A percentile compares a stretch with the other conserved stretches of the same genome.
phyloP scores from a whole-genome alignment of 768 basidiomycete species.

The Tricholomella constricta region DNA sequence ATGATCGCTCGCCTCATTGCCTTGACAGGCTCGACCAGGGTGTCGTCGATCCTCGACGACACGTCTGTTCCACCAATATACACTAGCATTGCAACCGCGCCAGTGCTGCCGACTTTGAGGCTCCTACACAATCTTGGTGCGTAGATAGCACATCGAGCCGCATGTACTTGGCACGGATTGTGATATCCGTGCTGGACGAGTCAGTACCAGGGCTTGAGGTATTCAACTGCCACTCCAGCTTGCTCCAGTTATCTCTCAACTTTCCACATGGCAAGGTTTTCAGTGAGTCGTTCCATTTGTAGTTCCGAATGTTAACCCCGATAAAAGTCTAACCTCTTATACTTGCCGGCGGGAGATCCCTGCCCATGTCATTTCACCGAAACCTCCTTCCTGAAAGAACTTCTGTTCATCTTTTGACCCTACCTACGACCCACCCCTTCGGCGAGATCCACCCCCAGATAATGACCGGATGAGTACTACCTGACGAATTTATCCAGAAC shows the following conservation, averaged over 20 bases:
- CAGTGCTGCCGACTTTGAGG: background rate
- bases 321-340: background rate
- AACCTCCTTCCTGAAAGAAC: background rate
- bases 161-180: no score
- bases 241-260: background rate
- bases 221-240: no score
- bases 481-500: no score
- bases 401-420: conserved; percentile 5
- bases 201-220: no score
- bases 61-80: background rate
- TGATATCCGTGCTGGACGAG: no score
- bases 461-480: background rate
- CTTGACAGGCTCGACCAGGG: background rate
- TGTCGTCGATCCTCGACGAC: background rate
- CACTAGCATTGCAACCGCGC: background rate
- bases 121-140: no score
- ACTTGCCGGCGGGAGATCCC: conserved; percentile 4
- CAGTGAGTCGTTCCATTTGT: no score
- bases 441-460: background rate
- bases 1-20: background rate
- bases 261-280: no score
- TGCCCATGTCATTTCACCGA: background rate
- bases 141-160: no score
- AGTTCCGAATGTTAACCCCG: background rate
- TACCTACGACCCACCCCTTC: background rate